Evolutionary conservation across 2,329 filamentous ascomycete genomes (phyloP).

Genomic region (Ophiostoma piceae): DNA sequence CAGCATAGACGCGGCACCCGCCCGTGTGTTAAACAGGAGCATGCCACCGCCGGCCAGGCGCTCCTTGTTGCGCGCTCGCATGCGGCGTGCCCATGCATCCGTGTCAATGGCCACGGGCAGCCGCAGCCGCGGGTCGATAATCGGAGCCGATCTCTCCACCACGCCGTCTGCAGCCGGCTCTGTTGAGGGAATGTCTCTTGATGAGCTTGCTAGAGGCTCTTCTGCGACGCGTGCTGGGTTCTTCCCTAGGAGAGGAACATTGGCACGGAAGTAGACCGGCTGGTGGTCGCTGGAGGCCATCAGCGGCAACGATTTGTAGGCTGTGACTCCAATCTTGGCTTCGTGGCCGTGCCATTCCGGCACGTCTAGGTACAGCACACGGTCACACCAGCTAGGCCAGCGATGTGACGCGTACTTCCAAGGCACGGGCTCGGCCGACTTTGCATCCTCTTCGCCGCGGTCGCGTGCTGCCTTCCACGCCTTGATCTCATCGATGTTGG

Average conservation of each 20-base stretch:
- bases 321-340: constrained; percentile 44
- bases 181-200: not conserved
- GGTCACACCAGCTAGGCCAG: constrained; percentile 90
- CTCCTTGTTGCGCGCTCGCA: constrained; percentile 43
- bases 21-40: constrained; percentile 50
- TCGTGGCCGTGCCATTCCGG: constrained; percentile 43
- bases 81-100: constrained; percentile 50
- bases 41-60: constrained; percentile 50
- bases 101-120: constrained; percentile 51
- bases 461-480: constrained; percentile 22
- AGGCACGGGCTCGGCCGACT: constrained; percentile 34
- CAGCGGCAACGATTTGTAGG: constrained; percentile 72
- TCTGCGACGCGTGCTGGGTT: constrained; percentile 1
- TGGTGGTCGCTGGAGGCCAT: constrained; percentile 84
- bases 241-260: constrained; percentile 54
- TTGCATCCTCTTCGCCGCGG: not conserved
- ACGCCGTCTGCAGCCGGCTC: not conserved
- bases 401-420: constrained; percentile 77
- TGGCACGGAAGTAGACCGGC: constrained; percentile 67
- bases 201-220: not conserved
- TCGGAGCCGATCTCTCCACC: not conserved
- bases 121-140: constrained; percentile 38
- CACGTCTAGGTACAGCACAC: constrained; percentile 70
- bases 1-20: constrained; percentile 44
- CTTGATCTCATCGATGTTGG: constrained; percentile 31